Evolutionary conservation across 1,284 basidiomycete species (phyloP).

Genomic region (Inonotus obliquus): DNA sequence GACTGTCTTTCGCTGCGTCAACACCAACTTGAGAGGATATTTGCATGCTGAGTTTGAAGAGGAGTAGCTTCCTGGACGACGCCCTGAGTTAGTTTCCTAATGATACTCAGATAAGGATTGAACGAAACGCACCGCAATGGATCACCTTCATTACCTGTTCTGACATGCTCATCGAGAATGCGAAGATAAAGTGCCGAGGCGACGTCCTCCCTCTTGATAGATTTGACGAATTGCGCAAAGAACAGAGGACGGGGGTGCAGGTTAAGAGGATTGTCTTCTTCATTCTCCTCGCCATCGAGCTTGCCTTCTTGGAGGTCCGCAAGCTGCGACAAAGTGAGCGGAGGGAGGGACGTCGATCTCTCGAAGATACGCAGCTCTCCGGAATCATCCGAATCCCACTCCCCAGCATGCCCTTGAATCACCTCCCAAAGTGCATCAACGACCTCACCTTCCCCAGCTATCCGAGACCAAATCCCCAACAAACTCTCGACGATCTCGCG

Average conservation of each 20-base stretch:
- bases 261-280: constrained; percentile 56
- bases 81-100: background rate
- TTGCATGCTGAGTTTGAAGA: constrained; percentile 73
- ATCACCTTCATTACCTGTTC: constrained; percentile 39
- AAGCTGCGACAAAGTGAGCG: constrained; percentile 46
- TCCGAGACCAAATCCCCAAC: constrained; percentile 69
- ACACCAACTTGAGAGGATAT: constrained; percentile 67
- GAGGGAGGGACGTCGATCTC: constrained; percentile 29
- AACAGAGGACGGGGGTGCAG: constrained; percentile 69
- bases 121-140: constrained; percentile 43
- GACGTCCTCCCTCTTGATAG: constrained; percentile 62
- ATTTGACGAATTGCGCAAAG: constrained; percentile 61
- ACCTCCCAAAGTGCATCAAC: constrained; percentile 58
- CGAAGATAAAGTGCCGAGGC: constrained; percentile 68
- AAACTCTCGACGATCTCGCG: constrained; percentile 55
- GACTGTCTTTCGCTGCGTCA: constrained; percentile 55
- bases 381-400: constrained; percentile 53
- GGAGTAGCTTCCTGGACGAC: constrained; percentile 46
- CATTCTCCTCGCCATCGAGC: constrained; percentile 39
- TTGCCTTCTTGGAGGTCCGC: constrained; percentile 39
- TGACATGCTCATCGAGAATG: constrained; percentile 64
- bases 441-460: constrained; percentile 50
- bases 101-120: constrained; percentile 24
- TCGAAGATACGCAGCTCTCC: constrained; percentile 43
- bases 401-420: constrained; percentile 45